Evolutionary conservation across 2,329 filamentous ascomycete species (phyloP), one percentile per base, ranked within the genome.

Genomic region (Colletotrichum theobromicola): DNA sequence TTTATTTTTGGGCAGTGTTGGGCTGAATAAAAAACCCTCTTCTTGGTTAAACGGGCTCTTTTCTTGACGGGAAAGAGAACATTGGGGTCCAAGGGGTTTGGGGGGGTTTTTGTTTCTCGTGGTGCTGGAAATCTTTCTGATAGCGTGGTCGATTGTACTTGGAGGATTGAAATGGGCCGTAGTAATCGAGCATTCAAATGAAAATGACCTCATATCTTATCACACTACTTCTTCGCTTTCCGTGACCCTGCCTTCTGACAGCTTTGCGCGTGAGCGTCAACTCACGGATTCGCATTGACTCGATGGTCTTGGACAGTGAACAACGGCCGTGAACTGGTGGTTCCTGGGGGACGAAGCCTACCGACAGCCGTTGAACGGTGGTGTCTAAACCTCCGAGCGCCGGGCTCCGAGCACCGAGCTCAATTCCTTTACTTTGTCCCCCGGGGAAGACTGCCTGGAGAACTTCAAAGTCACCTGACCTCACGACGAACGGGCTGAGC

Each of bases 101-200:
- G n/a, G 42, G n/a, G 0, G n/a, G 21, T 50, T 4, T 21, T 10
- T 46, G 21, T 50, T 4, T 21, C n/a, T 50, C 21, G 21, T 16
- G 35, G 62, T 50, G 67, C 28, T 64, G 67, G 34, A 24, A 34
- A 58, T 63, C 64, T 67, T 63, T 64, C 21, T 64, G 63, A 63
- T 63, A 62, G 57, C 68, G 68, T 50, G 63, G 67, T 72, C 62
- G 55, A 67, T 58, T 50, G 35, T 65, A 70, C 66, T 70, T 62
- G 5, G 26, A 72, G 46, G 68, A 62, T n/a, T n/a, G n/a, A 71
- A 58, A 0, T 28, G 30, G 28, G 21, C 62, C 69, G 46, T 72
- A 67, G 63, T 75, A 72, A 75, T 72, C 63, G 68, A 72, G 34
- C 68, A 67, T 72, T 32, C 50, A 50, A 21, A 50, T n/a, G 34